These are phyloP conservation scores for Epichloe amarillans DNA, from an alignment of 2,329 filamentous ascomycete species.

Conservation along the genomic window DNA sequence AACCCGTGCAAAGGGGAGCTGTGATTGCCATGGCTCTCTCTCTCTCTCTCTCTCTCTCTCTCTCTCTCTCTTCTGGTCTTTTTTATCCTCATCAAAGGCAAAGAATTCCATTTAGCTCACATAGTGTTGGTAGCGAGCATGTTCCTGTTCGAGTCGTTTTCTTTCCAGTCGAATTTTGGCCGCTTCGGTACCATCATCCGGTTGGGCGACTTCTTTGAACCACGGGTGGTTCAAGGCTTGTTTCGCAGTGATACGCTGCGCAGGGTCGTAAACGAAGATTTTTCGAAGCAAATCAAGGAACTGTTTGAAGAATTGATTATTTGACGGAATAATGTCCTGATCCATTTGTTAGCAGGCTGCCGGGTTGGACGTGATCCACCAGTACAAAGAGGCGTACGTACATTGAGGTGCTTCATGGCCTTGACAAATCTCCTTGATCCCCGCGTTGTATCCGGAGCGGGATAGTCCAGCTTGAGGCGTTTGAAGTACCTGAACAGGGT, in stretches of 20 bases:
- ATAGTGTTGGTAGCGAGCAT: constrained; percentile 1
- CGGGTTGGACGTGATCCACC: background rate
- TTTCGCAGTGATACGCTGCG: constrained; percentile 45
- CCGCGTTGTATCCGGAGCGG: constrained; percentile 47
- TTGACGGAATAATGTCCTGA: constrained; percentile 39
- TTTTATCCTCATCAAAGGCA: background rate
- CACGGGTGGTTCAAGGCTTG: constrained; percentile 46
- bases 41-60: background rate
- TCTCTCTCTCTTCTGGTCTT: background rate
- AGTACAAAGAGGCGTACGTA: constrained; percentile 33
- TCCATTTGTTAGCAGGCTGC: background rate
- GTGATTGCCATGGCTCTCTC: background rate
- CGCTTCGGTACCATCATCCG: constrained; percentile 49
- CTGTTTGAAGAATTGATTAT: constrained; percentile 36
- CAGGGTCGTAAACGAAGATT: constrained; percentile 49
- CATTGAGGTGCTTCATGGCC: constrained; percentile 56
- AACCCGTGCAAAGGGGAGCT: background rate
- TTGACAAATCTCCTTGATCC: constrained; percentile 55
- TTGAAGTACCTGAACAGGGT: constrained; percentile 46
- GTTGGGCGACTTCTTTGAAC: constrained; percentile 43
- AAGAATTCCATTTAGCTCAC: background rate
- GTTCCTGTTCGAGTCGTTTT: constrained; percentile 5
- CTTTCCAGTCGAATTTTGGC: constrained; percentile 33
- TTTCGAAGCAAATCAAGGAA: constrained; percentile 46
- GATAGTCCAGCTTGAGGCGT: constrained; percentile 51